Evolutionary conservation across 345 rosid genomes (phyloP).

Genomic region (Turritis glabra): DNA sequence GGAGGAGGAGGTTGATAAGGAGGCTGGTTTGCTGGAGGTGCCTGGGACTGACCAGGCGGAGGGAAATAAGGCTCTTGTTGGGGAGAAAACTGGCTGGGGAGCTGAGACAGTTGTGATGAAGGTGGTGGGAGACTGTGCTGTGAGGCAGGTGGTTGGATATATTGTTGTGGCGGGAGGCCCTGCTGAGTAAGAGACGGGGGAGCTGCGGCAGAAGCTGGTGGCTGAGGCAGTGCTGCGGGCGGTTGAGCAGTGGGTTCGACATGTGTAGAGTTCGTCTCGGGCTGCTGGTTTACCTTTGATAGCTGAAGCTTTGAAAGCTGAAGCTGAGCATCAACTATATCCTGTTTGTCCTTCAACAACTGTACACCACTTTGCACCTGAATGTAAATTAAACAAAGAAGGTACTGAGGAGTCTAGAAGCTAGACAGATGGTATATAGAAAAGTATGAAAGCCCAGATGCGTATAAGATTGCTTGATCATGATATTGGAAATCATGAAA

Average conservation of each 20-base stretch:
- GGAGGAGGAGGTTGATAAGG: slow-evolving; percentile 69
- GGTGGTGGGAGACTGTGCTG: slow-evolving; percentile 58
- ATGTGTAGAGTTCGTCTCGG: slow-evolving; percentile 48
- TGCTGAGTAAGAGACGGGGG: slow-evolving; percentile 52
- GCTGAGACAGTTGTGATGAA: slow-evolving; percentile 53
- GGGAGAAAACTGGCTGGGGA: slow-evolving; percentile 65
- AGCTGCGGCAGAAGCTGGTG: slow-evolving; percentile 42
- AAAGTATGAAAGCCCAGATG: neutral
- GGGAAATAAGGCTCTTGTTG: slow-evolving; percentile 71
- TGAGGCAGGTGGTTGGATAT: slow-evolving; percentile 37
- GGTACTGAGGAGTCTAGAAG: neutral
- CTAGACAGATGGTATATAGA: neutral
- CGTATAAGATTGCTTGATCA: neutral
- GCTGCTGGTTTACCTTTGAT: slow-evolving; percentile 50
- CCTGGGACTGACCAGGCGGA: slow-evolving; percentile 63
- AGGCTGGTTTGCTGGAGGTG: slow-evolving; percentile 51
- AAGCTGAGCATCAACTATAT: slow-evolving; percentile 62
- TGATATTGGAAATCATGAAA: neutral
- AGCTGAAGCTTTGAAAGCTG: slow-evolving; percentile 64
- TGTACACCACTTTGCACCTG: slow-evolving; percentile 83
- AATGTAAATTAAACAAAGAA: slow-evolving; percentile 14
- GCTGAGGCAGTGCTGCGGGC: slow-evolving; percentile 38
- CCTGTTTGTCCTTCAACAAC: slow-evolving; percentile 78
- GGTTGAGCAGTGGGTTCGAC: slow-evolving; percentile 60
- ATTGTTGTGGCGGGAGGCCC: slow-evolving; percentile 46